These are phyloP conservation scores for Rutstroemia sp. DNA, from an alignment of 2,329 filamentous ascomycete genomes.

Conservation along the genomic window DNA sequence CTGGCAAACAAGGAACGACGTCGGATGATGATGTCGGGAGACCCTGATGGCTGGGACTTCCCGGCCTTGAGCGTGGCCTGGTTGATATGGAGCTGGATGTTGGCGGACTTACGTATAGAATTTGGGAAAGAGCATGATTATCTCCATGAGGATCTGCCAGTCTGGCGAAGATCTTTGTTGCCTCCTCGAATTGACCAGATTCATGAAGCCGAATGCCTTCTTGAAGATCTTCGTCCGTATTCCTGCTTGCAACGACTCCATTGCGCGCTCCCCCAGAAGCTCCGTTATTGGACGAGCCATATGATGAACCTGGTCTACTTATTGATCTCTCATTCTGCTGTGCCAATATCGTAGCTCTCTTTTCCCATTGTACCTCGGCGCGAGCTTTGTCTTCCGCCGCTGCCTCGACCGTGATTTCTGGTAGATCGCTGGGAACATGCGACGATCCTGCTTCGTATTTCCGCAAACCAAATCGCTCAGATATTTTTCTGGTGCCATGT, in stretches of 20 bases:
- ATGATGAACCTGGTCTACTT: constrained; percentile 36
- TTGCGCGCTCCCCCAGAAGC: constrained; percentile 2
- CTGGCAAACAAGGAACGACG: not conserved
- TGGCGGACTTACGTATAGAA: constrained; percentile 54
- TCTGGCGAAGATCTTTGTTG: constrained; percentile 77
- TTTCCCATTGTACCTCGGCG: constrained; percentile 78
- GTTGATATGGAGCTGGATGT: not conserved
- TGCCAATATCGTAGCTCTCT: constrained; percentile 82
- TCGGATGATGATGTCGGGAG: not conserved
- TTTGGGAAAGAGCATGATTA: constrained; percentile 91
- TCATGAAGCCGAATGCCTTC: constrained; percentile 95
- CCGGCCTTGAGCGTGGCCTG: not conserved
- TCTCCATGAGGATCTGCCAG: constrained; percentile 77
- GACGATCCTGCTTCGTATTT: constrained; percentile 54
- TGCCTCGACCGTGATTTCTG: constrained; percentile 50
- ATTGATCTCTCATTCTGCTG: constrained; percentile 43
- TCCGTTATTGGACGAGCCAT: constrained; percentile 17
- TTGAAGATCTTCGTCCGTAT: constrained; percentile 69
- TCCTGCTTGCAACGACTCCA: constrained; percentile 40
- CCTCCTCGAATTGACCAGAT: constrained; percentile 66
- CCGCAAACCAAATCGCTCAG: constrained; percentile 63
- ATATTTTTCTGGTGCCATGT: constrained; percentile 41
- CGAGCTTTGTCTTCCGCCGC: constrained; percentile 36
- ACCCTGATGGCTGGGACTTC: not conserved
- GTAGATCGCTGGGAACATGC: constrained; percentile 72